phyloP scores from a whole-genome alignment of 1,284 basidiomycete genomes.

The Sporisorium sorghi region DNA sequence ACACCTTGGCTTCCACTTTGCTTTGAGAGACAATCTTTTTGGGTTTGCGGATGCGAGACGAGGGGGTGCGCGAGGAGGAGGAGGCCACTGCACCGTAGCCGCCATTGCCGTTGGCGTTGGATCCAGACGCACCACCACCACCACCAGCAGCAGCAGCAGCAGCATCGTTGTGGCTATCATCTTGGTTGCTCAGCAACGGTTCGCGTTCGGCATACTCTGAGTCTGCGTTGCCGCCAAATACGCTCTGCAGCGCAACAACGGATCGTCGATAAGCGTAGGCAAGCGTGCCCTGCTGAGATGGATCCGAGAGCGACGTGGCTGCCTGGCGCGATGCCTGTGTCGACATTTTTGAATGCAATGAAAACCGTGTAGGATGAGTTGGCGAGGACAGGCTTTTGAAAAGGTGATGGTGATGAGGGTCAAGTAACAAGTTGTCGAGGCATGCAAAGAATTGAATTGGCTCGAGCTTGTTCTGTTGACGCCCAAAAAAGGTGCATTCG shows the following conservation, averaged over 20 bases:
- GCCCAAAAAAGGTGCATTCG: no score
- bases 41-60: slow-evolving; percentile 71
- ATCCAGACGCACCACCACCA: no score
- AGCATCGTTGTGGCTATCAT: slow-evolving; percentile 5
- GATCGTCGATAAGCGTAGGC: slow-evolving; percentile 57
- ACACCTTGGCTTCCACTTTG: slow-evolving; percentile 68
- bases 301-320: slow-evolving; percentile 43
- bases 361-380: neutral
- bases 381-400: no score
- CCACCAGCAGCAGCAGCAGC: no score
- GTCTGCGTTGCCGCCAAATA: slow-evolving; percentile 48
- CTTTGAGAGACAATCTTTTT: slow-evolving; percentile 69
- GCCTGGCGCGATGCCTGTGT: slow-evolving; percentile 27
- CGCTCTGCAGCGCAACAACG: slow-evolving; percentile 53
- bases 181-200: slow-evolving; percentile 41
- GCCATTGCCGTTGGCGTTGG: slow-evolving; percentile 17
- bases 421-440: no score
- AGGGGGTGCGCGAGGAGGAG: slow-evolving; percentile 13
- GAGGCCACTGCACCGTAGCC: slow-evolving; percentile 39
- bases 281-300: slow-evolving; percentile 52
- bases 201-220: slow-evolving; percentile 55
- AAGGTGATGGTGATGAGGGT: no score
- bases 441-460: no score
- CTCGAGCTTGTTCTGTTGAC: no score
- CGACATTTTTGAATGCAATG: slow-evolving; percentile 21